Percentiles rank a stretch among this genome's conserved stretches.
These are phyloP conservation scores for Tagetes erecta DNA, from an alignment of 129 eudicot genomes.

Conservation along the genomic window DNA sequence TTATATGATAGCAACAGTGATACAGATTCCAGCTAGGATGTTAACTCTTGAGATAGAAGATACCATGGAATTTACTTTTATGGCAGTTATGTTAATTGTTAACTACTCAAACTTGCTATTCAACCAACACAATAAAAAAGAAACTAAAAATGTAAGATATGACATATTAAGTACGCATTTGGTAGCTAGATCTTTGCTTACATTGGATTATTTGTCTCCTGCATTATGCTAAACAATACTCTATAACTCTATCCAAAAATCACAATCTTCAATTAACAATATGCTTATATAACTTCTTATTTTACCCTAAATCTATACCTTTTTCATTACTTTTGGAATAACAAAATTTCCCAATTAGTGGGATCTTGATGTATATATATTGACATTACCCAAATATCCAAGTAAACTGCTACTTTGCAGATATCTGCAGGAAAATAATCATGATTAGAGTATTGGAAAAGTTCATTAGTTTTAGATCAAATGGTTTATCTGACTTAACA, in stretches of 20 bases:
- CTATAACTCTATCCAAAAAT: slow-evolving; percentile 21
- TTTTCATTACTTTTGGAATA: background rate
- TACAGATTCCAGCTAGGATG: too few relatives aligned
- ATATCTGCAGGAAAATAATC: slow-evolving; percentile 25
- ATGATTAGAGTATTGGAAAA: slow-evolving; percentile 5
- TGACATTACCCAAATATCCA: slow-evolving; percentile 11
- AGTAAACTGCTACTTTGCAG: slow-evolving; percentile 18
- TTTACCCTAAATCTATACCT: slow-evolving; percentile 20
- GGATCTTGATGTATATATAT: slow-evolving; percentile 26
- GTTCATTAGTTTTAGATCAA: background rate
- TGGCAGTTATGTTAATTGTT: too few relatives aligned
- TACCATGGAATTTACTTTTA: too few relatives aligned
- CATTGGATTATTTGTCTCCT: slow-evolving; percentile 1
- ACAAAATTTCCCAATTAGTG: slow-evolving; percentile 15
- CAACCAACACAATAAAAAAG: background rate
- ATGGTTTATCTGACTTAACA: background rate
- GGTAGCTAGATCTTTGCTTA: slow-evolving; percentile 4
- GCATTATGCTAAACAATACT: slow-evolving; percentile 10
- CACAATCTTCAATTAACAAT: background rate
- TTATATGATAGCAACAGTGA: too few relatives aligned
- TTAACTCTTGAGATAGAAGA: too few relatives aligned
- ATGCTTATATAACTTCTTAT: slow-evolving; percentile 21
- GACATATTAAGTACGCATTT: background rate
- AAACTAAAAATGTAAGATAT: background rate
- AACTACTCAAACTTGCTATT: background rate